A percentile compares a stretch with the other conserved stretches of the same genome.
Conservation (phyloP, 164 flowering plant species). For the Piper longum region DNA sequence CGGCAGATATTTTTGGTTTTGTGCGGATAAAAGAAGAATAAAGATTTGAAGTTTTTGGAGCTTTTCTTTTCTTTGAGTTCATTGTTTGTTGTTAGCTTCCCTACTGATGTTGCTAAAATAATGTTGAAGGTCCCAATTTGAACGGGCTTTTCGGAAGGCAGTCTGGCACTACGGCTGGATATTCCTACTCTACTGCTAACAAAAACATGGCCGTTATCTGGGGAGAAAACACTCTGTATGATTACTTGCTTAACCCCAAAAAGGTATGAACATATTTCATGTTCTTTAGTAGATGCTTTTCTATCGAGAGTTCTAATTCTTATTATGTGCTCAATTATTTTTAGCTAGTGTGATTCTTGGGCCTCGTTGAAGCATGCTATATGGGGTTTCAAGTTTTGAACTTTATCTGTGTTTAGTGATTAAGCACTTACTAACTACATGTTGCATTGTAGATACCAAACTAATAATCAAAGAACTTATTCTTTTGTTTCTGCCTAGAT, state of each 20-base stretch:
- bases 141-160: slow-evolving; percentile 52
- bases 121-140: slow-evolving; percentile 38
- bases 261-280: slow-evolving; percentile 20
- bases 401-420: too few species aligned
- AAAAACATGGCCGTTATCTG: slow-evolving; percentile 51
- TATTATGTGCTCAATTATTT: too few species aligned
- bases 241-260: slow-evolving; percentile 53
- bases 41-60: neutral
- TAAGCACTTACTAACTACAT: too few species aligned
- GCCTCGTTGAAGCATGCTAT: too few species aligned
- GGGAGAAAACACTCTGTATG: slow-evolving; percentile 44
- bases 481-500: too few species aligned
- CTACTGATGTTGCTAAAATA: neutral
- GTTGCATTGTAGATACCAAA: too few species aligned
- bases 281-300: too few species aligned
- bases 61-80: neutral
- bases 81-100: neutral
- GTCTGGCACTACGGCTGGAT: slow-evolving; percentile 49
- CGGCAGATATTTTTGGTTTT: neutral
- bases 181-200: slow-evolving; percentile 48
- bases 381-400: too few species aligned
- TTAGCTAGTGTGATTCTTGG: too few species aligned
- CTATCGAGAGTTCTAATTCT: too few species aligned
- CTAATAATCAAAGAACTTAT: too few species aligned
- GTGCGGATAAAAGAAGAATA: neutral